phyloP scores from a whole-genome alignment of 2,329 filamentous ascomycete species.

The Helotiales sp. region DNA sequence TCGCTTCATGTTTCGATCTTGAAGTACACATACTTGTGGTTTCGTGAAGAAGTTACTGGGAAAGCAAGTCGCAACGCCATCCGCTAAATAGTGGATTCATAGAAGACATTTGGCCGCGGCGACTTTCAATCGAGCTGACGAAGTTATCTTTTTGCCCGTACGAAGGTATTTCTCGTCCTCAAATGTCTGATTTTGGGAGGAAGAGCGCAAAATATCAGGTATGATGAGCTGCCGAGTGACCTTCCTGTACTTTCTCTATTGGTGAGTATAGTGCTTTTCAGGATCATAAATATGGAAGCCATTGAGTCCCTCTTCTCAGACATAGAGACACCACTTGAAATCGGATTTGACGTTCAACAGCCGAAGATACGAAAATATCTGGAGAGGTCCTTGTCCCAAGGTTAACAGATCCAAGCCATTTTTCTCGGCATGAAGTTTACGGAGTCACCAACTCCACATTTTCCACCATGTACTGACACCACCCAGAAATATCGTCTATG shows the following conservation, averaged over 20 bases:
- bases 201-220: not conserved
- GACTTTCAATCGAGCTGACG: too few species aligned
- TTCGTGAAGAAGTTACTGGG: too few species aligned
- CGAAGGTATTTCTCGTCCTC: too few species aligned
- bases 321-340: too few species aligned
- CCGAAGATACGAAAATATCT: not conserved
- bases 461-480: not conserved
- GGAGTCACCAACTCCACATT: not conserved
- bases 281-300: too few species aligned
- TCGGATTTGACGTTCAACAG: not conserved
- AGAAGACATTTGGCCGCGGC: too few species aligned
- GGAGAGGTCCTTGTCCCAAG: not conserved
- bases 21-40: too few species aligned
- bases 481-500: not conserved
- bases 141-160: too few species aligned
- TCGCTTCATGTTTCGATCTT: too few species aligned
- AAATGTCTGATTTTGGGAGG: too few species aligned
- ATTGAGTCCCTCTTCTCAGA: not conserved
- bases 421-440: not conserved
- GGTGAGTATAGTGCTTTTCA: not conserved
- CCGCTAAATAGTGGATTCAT: too few species aligned
- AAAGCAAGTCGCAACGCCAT: too few species aligned
- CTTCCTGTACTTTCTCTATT: not conserved
- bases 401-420: not conserved
- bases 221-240: not conserved